Evolutionary conservation across 352 stramenopile species (phyloP).

Genomic region (Phytophthora meadii): DNA sequence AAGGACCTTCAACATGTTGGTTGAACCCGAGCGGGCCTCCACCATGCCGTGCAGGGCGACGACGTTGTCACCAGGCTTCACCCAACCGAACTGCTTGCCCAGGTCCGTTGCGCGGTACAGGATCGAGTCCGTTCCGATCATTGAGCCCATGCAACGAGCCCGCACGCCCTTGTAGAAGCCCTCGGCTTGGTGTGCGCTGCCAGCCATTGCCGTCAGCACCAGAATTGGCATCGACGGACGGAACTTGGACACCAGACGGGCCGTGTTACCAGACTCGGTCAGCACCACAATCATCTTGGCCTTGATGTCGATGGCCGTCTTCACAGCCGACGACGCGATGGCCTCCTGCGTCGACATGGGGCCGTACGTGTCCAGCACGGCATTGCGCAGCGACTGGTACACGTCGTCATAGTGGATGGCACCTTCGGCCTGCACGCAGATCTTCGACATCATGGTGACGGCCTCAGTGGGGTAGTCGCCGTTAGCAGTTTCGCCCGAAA

Average conservation of each 20-base stretch:
- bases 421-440: slow-evolving; percentile 1
- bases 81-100: slow-evolving; percentile 81
- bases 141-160: slow-evolving; percentile 71
- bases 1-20: slow-evolving; percentile 93
- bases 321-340: slow-evolving; percentile 96
- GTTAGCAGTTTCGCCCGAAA: neutral
- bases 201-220: slow-evolving; percentile 1
- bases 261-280: slow-evolving; percentile 93
- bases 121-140: slow-evolving; percentile 90
- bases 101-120: slow-evolving; percentile 83
- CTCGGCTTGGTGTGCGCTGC: slow-evolving; percentile 59
- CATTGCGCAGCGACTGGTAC: slow-evolving; percentile 32
- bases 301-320: slow-evolving; percentile 95
- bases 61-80: slow-evolving; percentile 37
- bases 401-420: neutral
- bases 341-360: slow-evolving; percentile 88
- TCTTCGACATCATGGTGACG: neutral
- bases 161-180: slow-evolving; percentile 64
- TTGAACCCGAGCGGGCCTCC: slow-evolving; percentile 82
- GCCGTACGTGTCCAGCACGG: slow-evolving; percentile 54
- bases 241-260: slow-evolving; percentile 95
- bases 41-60: slow-evolving; percentile 89
- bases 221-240: slow-evolving; percentile 63
- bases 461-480: neutral
- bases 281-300: slow-evolving; percentile 80